A percentile compares a stretch with the other conserved stretches of the same genome.
Conservation (phyloP, 768 basidiomycete species). For the Lyophyllum semitale region DNA sequence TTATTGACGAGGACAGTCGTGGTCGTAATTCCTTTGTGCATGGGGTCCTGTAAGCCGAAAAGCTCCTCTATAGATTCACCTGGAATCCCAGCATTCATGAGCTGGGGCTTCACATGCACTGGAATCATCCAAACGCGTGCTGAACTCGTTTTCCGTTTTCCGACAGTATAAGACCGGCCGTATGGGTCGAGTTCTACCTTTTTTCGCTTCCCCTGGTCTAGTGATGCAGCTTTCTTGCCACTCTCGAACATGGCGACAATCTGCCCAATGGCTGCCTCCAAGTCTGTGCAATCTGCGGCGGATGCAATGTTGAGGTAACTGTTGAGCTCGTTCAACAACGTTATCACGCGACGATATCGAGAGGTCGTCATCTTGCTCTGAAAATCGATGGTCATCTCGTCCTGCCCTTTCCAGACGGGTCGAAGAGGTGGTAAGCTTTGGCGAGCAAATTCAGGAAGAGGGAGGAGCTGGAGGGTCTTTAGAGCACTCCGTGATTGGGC, state of each 20-base stretch:
- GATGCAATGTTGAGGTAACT: constrained; percentile 60
- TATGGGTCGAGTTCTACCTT: constrained; percentile 65
- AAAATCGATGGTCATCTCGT: constrained; percentile 60
- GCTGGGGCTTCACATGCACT: constrained; percentile 31
- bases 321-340: constrained; percentile 67
- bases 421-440: constrained; percentile 57
- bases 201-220: constrained; percentile 55
- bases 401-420: constrained; percentile 69
- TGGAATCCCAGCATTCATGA: constrained; percentile 10
- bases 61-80: constrained; percentile 29
- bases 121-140: constrained; percentile 95
- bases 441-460: constrained; percentile 73
- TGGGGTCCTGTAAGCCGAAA: constrained; percentile 20
- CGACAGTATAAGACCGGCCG: constrained; percentile 86
- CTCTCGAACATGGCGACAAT: constrained; percentile 68
- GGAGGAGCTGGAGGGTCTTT: constrained; percentile 67
- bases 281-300: constrained; percentile 57
- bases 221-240: constrained; percentile 53
- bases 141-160: constrained; percentile 85
- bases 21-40: constrained; percentile 40
- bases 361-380: constrained; percentile 62
- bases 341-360: constrained; percentile 66
- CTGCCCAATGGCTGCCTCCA: constrained; percentile 49
- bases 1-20: constrained; percentile 86
- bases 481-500: constrained; percentile 59